Evolutionary conservation across 164 flowering plant genomes (phyloP).

Genomic region (Umbellularia californica): DNA sequence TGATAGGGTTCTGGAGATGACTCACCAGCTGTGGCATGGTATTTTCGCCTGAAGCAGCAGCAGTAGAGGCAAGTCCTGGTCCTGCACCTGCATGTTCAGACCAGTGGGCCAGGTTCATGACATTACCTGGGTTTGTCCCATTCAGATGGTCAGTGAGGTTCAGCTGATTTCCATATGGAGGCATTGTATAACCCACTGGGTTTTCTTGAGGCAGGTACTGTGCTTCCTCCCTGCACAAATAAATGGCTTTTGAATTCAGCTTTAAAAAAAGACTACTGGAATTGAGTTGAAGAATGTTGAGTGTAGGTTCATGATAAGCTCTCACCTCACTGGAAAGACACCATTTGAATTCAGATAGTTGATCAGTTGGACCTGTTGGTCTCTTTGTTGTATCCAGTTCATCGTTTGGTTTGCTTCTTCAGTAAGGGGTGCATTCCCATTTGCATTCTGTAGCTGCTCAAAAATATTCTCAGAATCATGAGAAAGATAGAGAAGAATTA

Average conservation of each 20-base stretch:
- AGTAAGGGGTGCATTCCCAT: background rate
- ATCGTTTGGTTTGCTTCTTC: background rate
- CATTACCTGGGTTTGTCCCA: background rate
- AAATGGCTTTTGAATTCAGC: background rate
- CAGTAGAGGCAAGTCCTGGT: background rate
- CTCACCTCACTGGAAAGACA: conserved; percentile 1
- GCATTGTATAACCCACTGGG: background rate
- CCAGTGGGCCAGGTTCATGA: background rate
- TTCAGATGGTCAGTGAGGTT: background rate
- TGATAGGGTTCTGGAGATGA: too few species aligned
- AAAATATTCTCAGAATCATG: background rate
- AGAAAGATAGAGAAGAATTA: background rate
- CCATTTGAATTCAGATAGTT: conserved; percentile 4
- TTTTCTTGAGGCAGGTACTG: background rate
- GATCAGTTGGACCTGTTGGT: background rate
- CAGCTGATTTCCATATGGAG: background rate
- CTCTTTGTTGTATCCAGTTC: conserved; percentile 5
- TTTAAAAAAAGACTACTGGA: background rate
- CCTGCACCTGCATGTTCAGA: background rate
- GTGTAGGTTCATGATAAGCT: too few species aligned
- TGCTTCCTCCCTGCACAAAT: background rate
- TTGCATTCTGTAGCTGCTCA: background rate
- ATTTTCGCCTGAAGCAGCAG: too few species aligned
- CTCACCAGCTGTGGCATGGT: too few species aligned
- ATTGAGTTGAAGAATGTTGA: background rate